These are phyloP conservation scores for Mortierella sp. DNA, from an alignment of 371 early-diverging fungal species.

Conservation along the genomic window DNA sequence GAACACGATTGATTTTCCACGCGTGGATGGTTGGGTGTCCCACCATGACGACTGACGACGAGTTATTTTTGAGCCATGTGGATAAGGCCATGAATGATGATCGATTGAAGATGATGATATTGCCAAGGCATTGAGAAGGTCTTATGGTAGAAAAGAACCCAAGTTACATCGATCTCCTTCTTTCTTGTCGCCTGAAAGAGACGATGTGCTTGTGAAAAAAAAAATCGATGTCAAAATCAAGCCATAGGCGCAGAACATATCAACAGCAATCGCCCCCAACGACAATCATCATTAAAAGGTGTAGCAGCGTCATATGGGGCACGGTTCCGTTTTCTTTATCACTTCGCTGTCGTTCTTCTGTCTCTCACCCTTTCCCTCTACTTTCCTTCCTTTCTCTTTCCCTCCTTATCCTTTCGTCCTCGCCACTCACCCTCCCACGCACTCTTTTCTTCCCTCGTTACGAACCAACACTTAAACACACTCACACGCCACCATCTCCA, in stretches of 20 bases:
- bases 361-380: neutral
- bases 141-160: no score
- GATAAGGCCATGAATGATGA: neutral
- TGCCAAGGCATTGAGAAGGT: neutral
- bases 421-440: no score
- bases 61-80: neutral
- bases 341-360: neutral
- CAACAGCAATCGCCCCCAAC: no score
- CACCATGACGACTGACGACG: neutral
- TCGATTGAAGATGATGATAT: neutral
- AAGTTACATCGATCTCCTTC: no score
- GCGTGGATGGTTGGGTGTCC: neutral
- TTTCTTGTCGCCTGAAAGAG: no score
- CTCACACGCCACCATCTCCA: neutral
- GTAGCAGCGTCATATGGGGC: slow-evolving; percentile 29
- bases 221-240: no score
- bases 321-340: neutral
- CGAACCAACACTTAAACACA: neutral
- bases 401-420: neutral
- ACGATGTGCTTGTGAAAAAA: no score
- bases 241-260: no score
- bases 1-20: neutral
- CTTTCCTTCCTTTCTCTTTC: neutral
- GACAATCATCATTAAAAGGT: neutral
- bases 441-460: neutral